These are phyloP conservation scores for Lentinula sp. DNA, from an alignment of 768 basidiomycete species.

Conservation along the genomic window DNA sequence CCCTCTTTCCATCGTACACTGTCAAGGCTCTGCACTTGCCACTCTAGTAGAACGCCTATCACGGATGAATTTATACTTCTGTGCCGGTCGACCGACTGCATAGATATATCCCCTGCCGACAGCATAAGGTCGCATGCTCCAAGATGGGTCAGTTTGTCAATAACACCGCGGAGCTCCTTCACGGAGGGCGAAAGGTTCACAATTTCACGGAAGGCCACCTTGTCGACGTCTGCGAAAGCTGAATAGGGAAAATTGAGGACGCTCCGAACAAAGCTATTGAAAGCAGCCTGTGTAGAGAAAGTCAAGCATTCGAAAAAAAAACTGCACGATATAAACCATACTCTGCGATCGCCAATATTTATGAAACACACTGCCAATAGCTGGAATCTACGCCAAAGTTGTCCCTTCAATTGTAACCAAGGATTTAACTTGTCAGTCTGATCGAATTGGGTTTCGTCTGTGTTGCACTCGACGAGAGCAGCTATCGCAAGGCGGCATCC, in stretches of 20 bases:
- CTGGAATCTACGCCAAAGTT: conserved; percentile 73
- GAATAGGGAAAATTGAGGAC: conserved; percentile 50
- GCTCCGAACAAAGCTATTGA: conserved; percentile 46
- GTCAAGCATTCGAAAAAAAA: conserved; percentile 5
- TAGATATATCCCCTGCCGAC: conserved; percentile 39
- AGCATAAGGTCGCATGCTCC: conserved; percentile 64
- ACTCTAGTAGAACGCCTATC: conserved; percentile 52
- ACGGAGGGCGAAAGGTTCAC: conserved; percentile 36
- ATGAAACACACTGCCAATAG: conserved; percentile 72
- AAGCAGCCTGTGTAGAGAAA: conserved; percentile 42
- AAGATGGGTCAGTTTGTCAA: conserved; percentile 64
- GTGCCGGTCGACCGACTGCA: conserved; percentile 20
- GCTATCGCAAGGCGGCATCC: conserved; percentile 50
- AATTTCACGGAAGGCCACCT: conserved; percentile 19
- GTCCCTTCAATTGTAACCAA: conserved; percentile 58
- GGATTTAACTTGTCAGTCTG: conserved; percentile 28
- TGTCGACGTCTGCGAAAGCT: conserved; percentile 28
- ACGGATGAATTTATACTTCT: conserved; percentile 21
- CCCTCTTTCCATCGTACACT: conserved; percentile 52
- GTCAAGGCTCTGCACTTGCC: conserved; percentile 54
- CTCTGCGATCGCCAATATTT: conserved; percentile 75
- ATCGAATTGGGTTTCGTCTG: conserved; percentile 9
- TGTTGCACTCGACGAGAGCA: conserved; percentile 30
- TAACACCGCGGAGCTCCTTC: conserved; percentile 51
- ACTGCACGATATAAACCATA: conserved; percentile 21